phyloP scores from a whole-genome alignment of 805 yeast genomes.

The Candida quercuum region DNA sequence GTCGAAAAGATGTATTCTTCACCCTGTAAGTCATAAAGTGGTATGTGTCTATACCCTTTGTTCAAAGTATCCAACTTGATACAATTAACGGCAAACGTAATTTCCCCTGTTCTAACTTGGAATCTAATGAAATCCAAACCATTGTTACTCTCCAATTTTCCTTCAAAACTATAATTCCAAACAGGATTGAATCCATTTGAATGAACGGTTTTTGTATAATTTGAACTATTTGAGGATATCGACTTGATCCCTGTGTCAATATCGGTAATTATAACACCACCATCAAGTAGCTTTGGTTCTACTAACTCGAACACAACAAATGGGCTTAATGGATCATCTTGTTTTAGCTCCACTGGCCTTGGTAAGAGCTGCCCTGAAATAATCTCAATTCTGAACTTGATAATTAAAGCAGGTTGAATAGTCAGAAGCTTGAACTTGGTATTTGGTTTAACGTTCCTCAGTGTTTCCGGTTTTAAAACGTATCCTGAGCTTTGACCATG shows the following conservation, averaged over 20 bases:
- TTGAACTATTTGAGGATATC: conserved; percentile 1
- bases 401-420: conserved; percentile 3
- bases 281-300: conserved; percentile 32
- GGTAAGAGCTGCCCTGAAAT: conserved; percentile 88
- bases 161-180: conserved; percentile 60
- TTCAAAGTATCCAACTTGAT: conserved; percentile 58
- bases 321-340: conserved; percentile 49
- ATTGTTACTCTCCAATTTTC: conserved; percentile 31
- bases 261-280: conserved; percentile 10
- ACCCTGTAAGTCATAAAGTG: conserved; percentile 72
- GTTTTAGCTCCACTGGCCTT: conserved; percentile 48
- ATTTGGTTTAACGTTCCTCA: conserved; percentile 25
- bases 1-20: conserved; percentile 67
- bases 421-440: conserved; percentile 17
- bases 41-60: conserved; percentile 78
- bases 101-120: conserved; percentile 39
- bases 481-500: conserved; percentile 62
- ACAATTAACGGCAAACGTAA: conserved; percentile 52
- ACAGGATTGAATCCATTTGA: conserved; percentile 85
- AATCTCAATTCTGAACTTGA: conserved; percentile 35
- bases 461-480: conserved; percentile 60
- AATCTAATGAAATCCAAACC: conserved; percentile 55
- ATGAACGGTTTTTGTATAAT: conserved; percentile 29
- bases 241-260: conserved; percentile 3
- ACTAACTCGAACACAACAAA: conserved; percentile 55